phyloP scores from a whole-genome alignment of 441 rosid species.

The Cnidoscolus chayamansa region DNA sequence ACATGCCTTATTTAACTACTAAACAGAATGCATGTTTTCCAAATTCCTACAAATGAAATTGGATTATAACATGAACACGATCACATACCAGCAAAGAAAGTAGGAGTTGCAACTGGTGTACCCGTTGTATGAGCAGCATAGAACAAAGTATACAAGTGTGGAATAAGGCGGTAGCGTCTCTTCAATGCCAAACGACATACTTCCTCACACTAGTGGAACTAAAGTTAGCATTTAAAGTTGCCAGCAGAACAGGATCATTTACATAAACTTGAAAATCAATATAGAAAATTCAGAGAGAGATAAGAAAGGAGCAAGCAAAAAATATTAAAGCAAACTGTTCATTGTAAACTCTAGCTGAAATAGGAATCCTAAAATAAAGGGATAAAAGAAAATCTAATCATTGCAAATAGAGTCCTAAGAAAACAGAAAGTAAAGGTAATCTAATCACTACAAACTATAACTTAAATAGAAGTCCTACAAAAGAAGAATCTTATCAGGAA shows the following conservation, averaged over 20 bases:
- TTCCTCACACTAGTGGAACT: conserved; percentile 72
- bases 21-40: conserved; percentile 15
- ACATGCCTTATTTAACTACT: neutral
- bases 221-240: conserved; percentile 13
- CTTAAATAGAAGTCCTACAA: too few relatives aligned
- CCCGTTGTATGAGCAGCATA: conserved; percentile 84
- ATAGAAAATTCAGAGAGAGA: neutral
- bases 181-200: conserved; percentile 86
- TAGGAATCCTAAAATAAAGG: too few relatives aligned
- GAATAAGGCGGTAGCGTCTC: conserved; percentile 88
- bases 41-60: conserved; percentile 11
- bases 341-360: too few relatives aligned
- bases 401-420: too few relatives aligned
- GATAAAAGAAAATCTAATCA: too few relatives aligned
- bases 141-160: conserved; percentile 82
- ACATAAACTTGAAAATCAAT: neutral
- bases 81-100: conserved; percentile 75
- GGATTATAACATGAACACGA: conserved; percentile 13
- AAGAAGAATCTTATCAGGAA: too few relatives aligned
- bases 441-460: too few relatives aligned
- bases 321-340: neutral
- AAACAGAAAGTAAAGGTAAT: too few relatives aligned
- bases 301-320: neutral
- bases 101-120: conserved; percentile 76
- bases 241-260: conserved; percentile 13